Percentiles rank a stretch among this genome's conserved stretches.
These are phyloP conservation scores for Heliocybe sulcata DNA, from an alignment of 1,284 basidiomycete genomes.

Conservation along the genomic window DNA sequence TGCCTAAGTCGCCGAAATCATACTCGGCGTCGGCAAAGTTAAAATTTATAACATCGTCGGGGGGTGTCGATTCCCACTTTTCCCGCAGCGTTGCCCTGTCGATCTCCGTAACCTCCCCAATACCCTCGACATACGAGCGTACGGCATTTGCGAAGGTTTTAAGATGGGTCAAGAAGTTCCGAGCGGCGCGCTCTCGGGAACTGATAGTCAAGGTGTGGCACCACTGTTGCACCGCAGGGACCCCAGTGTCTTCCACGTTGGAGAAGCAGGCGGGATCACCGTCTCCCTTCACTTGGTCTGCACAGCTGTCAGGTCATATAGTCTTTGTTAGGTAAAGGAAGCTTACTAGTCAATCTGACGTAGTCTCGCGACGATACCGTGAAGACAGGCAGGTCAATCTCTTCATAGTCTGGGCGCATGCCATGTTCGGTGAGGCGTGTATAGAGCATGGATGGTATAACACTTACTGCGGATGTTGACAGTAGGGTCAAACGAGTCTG, in stretches of 20 bases:
- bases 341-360: conserved; percentile 40
- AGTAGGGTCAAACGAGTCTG: conserved; percentile 45
- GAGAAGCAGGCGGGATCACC: conserved; percentile 51
- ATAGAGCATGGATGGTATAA: not conserved
- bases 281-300: conserved; percentile 49
- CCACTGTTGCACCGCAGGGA: conserved; percentile 52
- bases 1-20: conserved; percentile 14
- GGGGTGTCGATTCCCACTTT: conserved; percentile 40
- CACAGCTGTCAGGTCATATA: not conserved
- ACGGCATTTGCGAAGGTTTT: conserved; percentile 40
- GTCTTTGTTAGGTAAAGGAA: no score
- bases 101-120: conserved; percentile 38
- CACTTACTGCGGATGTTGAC: conserved; percentile 38
- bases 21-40: conserved; percentile 24
- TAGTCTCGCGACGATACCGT: conserved; percentile 57
- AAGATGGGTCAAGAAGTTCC: conserved; percentile 38
- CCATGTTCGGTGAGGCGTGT: not conserved
- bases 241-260: conserved; percentile 43
- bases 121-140: conserved; percentile 39
- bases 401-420: conserved; percentile 38
- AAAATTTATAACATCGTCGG: conserved; percentile 14
- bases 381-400: conserved; percentile 55
- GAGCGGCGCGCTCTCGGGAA: conserved; percentile 46
- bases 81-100: conserved; percentile 43
- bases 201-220: conserved; percentile 47